phyloP scores from a whole-genome alignment of 176 grass and related monocot genomes.

The Carex scoparia region DNA sequence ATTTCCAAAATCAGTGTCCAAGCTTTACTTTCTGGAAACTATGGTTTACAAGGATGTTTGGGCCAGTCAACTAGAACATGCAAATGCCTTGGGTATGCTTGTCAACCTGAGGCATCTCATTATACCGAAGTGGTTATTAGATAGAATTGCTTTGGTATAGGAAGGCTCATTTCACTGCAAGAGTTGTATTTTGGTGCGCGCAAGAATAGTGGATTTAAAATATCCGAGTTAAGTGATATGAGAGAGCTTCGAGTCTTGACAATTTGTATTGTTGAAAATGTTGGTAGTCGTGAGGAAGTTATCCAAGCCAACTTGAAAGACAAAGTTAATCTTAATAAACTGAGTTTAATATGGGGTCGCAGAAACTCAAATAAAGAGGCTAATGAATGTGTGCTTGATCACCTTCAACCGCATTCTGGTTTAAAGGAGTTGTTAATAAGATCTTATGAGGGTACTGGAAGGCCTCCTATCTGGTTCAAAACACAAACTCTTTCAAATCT shows the following conservation, averaged over 20 bases:
- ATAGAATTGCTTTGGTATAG: background rate
- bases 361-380: background rate
- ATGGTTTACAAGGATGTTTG: background rate
- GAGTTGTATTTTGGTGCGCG: background rate
- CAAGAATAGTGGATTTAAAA: constrained; percentile 2
- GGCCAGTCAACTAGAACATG: background rate
- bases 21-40: background rate
- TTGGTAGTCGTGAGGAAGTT: constrained; percentile 15
- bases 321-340: background rate
- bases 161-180: constrained; percentile 17
- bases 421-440: constrained; percentile 14
- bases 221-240: constrained; percentile 18
- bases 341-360: background rate
- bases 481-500: background rate
- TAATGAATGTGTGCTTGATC: constrained; percentile 17
- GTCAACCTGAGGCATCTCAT: constrained; percentile 21
- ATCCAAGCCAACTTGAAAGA: constrained; percentile 9
- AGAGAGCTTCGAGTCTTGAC: constrained; percentile 11
- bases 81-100: background rate
- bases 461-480: background rate
- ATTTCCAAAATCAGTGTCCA: background rate
- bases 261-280: background rate
- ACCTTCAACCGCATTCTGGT: constrained; percentile 25
- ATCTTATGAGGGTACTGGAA: background rate
- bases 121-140: background rate